phyloP scores from a whole-genome alignment of 2,329 filamentous ascomycete genomes.

The Stachybotrys echinatus region DNA sequence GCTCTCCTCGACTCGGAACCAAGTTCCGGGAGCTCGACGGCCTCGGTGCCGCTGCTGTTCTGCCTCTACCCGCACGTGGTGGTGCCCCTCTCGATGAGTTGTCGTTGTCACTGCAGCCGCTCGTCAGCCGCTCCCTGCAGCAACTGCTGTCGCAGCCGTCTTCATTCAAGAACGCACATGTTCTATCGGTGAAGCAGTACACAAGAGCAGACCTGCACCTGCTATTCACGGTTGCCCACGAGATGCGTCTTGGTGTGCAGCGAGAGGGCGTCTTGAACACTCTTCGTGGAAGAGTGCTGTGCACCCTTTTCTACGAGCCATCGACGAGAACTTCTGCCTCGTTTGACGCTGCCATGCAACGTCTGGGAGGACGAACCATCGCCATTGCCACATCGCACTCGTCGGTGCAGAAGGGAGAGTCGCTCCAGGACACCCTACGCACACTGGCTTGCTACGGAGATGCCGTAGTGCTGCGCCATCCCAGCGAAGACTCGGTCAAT shows the following conservation, averaged over 20 bases:
- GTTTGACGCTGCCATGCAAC: conserved; percentile 98
- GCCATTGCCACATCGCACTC: conserved; percentile 78
- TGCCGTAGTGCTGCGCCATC: conserved; percentile 92
- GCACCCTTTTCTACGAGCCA: conserved; percentile 95
- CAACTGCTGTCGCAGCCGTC: conserved; percentile 70
- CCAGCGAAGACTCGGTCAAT: conserved; percentile 73
- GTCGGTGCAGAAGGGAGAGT: conserved; percentile 90
- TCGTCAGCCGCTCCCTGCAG: conserved; percentile 56
- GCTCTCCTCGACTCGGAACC: conserved; percentile 20
- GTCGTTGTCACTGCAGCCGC: conserved; percentile 38
- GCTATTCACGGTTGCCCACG: conserved; percentile 92
- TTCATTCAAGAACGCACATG: conserved; percentile 82
- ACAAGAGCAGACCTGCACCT: conserved; percentile 81
- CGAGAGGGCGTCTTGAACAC: conserved; percentile 84
- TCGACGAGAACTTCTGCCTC: conserved; percentile 93
- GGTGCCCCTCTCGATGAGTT: conserved; percentile 37
- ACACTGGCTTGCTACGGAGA: conserved; percentile 93
- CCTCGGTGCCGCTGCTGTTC: conserved; percentile 7
- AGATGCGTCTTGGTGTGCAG: conserved; percentile 95
- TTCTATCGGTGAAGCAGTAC: conserved; percentile 90
- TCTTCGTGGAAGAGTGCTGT: conserved; percentile 79
- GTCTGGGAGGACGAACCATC: conserved; percentile 83
- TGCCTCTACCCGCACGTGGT: conserved; percentile 15
- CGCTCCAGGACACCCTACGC: conserved; percentile 85
- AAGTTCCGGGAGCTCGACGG: conserved; percentile 23